Evolutionary conservation across 441 rosid genomes (phyloP).

Genomic region (Eutrema salsugineum): DNA sequence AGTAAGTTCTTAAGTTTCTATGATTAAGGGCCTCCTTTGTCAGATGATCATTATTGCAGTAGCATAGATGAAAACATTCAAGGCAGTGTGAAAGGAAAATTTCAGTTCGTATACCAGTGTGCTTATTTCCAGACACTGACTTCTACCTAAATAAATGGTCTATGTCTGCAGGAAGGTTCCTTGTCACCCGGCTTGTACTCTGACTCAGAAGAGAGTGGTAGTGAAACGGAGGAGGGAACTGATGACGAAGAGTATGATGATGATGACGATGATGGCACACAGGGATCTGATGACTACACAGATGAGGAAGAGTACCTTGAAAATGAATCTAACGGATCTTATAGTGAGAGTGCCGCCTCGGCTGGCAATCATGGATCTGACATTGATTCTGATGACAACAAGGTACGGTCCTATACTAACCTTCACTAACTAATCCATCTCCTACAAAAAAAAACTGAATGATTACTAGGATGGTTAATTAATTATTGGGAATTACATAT

Average conservation of each 20-base stretch:
- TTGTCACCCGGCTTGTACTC: slow-evolving; percentile 77
- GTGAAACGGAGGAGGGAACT: slow-evolving; percentile 78
- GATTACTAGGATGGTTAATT: background rate
- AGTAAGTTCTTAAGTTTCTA: slow-evolving; percentile 48
- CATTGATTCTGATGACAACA: slow-evolving; percentile 30
- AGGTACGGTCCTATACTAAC: slow-evolving; percentile 41
- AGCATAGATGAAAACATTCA: slow-evolving; percentile 4
- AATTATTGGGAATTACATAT: background rate
- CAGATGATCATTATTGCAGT: background rate
- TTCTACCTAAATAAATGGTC: slow-evolving; percentile 27
- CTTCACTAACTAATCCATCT: background rate
- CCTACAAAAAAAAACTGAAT: background rate
- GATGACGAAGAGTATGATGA: slow-evolving; percentile 88
- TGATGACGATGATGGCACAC: slow-evolving; percentile 67
- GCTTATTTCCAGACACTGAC: slow-evolving; percentile 22
- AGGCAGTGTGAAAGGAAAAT: background rate
- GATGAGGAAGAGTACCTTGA: slow-evolving; percentile 52
- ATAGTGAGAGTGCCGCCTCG: slow-evolving; percentile 44
- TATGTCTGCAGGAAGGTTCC: slow-evolving; percentile 67
- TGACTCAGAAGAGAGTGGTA: slow-evolving; percentile 77
- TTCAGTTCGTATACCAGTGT: background rate
- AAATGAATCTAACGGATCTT: slow-evolving; percentile 46
- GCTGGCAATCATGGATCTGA: slow-evolving; percentile 32
- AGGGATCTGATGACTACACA: slow-evolving; percentile 41
- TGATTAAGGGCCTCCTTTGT: background rate